Conservation (phyloP, 306 rosid species). For the Lotus japonicus region DNA sequence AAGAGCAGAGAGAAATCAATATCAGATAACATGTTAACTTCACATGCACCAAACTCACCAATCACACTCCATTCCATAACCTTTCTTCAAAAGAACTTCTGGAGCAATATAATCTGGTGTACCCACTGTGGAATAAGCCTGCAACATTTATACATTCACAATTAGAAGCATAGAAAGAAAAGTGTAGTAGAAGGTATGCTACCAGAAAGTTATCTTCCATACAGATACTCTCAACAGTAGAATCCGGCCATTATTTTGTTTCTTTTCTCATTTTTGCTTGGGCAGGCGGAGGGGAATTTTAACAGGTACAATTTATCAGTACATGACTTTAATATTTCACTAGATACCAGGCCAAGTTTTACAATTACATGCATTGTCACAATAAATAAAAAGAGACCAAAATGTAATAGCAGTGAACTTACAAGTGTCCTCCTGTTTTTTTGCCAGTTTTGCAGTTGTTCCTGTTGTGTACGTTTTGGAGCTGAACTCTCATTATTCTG, state of each 20-base stretch:
- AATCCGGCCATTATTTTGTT: constrained; percentile 1
- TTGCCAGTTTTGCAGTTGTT: constrained; percentile 94
- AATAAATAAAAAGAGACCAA: constrained; percentile 1
- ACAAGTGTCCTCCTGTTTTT: constrained; percentile 95
- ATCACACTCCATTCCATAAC: constrained; percentile 98
- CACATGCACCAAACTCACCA: constrained; percentile 53
- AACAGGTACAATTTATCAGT: background rate
- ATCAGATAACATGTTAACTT: background rate
- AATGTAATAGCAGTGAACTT: constrained; percentile 27
- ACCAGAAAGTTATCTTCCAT: background rate
- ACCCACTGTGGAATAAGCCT: constrained; percentile 99
- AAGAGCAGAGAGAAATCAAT: background rate
- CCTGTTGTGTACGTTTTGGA: constrained; percentile 91
- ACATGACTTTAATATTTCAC: background rate
- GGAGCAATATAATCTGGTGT: constrained; percentile 99
- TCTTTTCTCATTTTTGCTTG: background rate
- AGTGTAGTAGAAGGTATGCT: background rate
- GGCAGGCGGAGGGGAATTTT: too few species aligned
- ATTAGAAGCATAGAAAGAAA: constrained; percentile 10
- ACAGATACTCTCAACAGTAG: constrained; percentile 4
- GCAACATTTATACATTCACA: constrained; percentile 30
- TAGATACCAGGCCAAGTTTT: background rate
- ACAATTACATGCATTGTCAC: background rate
- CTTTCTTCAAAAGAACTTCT: constrained; percentile 96
- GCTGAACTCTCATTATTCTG: constrained; percentile 54